Percentiles rank a stretch among this genome's conserved stretches.
Evolutionary conservation across 2,329 filamentous ascomycete genomes (phyloP).

Genomic region (Ascochyta pisi): DNA sequence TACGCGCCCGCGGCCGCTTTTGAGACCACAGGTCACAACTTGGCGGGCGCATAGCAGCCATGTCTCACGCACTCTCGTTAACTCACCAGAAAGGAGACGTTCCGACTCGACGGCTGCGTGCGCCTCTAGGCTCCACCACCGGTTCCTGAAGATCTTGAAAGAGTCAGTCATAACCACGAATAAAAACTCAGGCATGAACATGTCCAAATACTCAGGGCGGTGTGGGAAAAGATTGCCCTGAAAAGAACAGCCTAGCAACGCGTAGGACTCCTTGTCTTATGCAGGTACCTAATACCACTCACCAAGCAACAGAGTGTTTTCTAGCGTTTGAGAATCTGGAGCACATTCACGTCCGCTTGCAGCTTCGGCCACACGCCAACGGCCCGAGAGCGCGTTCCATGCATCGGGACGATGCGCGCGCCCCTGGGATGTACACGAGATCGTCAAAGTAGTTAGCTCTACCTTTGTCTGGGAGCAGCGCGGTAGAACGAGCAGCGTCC

Average conservation of each 20-base stretch:
- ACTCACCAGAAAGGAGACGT: slow-evolving; percentile 13
- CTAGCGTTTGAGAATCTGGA: neutral
- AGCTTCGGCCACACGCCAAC: slow-evolving; percentile 4
- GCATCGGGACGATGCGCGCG: slow-evolving; percentile 1
- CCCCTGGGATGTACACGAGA: neutral
- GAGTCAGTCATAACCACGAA: neutral
- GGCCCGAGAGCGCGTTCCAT: slow-evolving; percentile 6
- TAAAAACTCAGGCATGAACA: neutral
- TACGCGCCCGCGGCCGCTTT: slow-evolving; percentile 44
- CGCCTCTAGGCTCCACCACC: slow-evolving; percentile 8
- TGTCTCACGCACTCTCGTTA: slow-evolving; percentile 8
- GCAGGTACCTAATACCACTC: too few relatives aligned
- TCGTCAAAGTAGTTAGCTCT: neutral
- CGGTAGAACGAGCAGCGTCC: neutral
- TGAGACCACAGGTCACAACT: slow-evolving; percentile 39
- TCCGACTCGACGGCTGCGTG: slow-evolving; percentile 14
- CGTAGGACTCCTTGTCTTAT: neutral
- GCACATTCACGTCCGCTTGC: slow-evolving; percentile 1
- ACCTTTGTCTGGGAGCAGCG: neutral
- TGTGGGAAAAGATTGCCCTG: too few relatives aligned
- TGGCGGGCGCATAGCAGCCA: slow-evolving; percentile 38
- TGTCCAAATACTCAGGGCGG: neutral
- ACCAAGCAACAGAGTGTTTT: neutral
- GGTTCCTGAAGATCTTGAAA: slow-evolving; percentile 2
- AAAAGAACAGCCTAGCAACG: neutral